Base-by-base conservation (phyloP, 116 monocot genomes). In the Dioscorea cayenensis region DNA sequence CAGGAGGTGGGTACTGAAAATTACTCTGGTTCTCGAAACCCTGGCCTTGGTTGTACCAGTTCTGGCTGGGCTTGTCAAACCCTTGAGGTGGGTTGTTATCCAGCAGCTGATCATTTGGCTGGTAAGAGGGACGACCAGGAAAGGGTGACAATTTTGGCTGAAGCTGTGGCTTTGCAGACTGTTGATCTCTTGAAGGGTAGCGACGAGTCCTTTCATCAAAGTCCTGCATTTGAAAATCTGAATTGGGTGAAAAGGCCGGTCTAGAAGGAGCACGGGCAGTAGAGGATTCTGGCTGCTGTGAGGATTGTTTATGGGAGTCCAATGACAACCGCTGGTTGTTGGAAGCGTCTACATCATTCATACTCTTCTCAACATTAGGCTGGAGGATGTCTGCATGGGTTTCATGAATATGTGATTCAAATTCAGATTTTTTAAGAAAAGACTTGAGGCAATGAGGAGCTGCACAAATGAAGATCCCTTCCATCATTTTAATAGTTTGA, bases 361-460 rank as follows among this genome's bases (percentile, higher is more conserved):
- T 72, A 35, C 65, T 84, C 74, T 67, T 88, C 22, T 86, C 84
- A 5, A 36, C 48, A 52, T 81, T 74, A 23, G 65, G 25, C 1
- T 83, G 78, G 25, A 90, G 85, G 58, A 97, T 86, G 68, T 87
- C 80, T 2, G 82, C 76, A 68, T 97, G 97, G 7, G 50, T 35
- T 70, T 83, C 86, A 68, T 85, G 86, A 67, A 97, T 65, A 75
- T 97, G 97, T 10, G 79, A 23, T 55, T 86, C 88, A 63, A 93
- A 89, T 4, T 93, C 93, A 3, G 88, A 43, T 77, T 65, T 79
- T 80, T 88, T 88, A 14, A 93, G 85, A 63, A 90, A 97, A 21
- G 97, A 93, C 63, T 97, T 97, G 52, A 93, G 82, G 63, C 97
- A 97, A 68, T 90, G 93, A 28, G 97, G 97, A 25, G 93, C 93